Evolutionary conservation across 2,329 filamentous ascomycete genomes (phyloP).

Genomic region (Fusarium mundagurra): DNA sequence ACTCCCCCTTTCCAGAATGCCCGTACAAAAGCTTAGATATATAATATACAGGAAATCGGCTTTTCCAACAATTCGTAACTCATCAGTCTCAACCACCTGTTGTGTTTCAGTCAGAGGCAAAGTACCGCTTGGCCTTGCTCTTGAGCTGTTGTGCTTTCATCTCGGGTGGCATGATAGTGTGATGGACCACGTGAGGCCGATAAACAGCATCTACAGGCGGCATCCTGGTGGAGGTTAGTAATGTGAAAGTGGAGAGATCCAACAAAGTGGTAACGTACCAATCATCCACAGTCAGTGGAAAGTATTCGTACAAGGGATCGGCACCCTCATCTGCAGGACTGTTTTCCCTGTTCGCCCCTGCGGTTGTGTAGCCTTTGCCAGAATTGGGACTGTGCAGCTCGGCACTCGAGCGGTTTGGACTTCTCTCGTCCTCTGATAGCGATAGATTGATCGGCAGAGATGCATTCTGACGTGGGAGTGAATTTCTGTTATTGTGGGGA

Average conservation of each 20-base stretch:
- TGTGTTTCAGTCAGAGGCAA: constrained; percentile 66
- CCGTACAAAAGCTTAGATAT: background rate
- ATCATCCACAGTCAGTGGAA: constrained; percentile 89
- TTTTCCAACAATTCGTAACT: constrained; percentile 37
- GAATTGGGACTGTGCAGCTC: constrained; percentile 63
- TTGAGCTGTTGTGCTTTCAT: constrained; percentile 74
- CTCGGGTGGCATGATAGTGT: constrained; percentile 77
- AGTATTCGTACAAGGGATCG: constrained; percentile 93
- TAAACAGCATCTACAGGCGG: constrained; percentile 91
- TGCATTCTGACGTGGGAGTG: constrained; percentile 41
- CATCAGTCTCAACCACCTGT: constrained; percentile 17
- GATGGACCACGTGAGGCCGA: constrained; percentile 91
- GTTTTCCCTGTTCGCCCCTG: constrained; percentile 56
- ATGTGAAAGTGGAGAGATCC: background rate
- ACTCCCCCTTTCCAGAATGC: constrained; percentile 1
- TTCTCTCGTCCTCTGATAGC: constrained; percentile 69
- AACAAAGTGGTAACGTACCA: constrained; percentile 61
- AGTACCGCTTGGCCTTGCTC: constrained; percentile 76
- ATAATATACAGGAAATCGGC: constrained; percentile 30
- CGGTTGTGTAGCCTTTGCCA: constrained; percentile 50
- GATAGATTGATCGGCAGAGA: constrained; percentile 62
- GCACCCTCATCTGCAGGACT: constrained; percentile 79
- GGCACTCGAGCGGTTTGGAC: constrained; percentile 61
- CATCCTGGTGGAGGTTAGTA: constrained; percentile 63
- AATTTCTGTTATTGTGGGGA: constrained; percentile 34